Evolutionary conservation across 345 rosid species (phyloP).

Genomic region (Ricinus communis): DNA sequence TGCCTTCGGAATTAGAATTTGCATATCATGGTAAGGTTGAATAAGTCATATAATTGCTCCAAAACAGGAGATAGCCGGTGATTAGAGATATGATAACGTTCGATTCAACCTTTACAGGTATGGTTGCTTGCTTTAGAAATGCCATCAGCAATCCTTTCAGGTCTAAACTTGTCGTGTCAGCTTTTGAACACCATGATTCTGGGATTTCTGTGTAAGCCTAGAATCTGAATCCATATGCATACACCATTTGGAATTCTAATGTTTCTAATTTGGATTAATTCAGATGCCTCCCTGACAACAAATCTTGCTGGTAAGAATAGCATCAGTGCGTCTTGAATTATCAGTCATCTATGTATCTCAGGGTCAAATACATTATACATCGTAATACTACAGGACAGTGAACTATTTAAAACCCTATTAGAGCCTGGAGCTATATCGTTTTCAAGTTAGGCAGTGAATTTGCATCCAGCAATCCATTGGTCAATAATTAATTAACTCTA

Average conservation of each 20-base stretch:
- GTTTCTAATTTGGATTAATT: slow-evolving; percentile 14
- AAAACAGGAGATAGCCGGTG: slow-evolving; percentile 36
- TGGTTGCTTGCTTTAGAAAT: slow-evolving; percentile 33
- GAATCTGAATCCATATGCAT: slow-evolving; percentile 22
- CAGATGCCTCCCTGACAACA: slow-evolving; percentile 20
- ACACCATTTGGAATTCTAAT: slow-evolving; percentile 20
- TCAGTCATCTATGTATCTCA: slow-evolving; percentile 16
- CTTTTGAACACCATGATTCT: slow-evolving; percentile 31
- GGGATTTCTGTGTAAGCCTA: slow-evolving; percentile 20
- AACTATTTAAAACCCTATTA: too few relatives aligned
- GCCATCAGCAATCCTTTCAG: slow-evolving; percentile 24
- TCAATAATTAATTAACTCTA: slow-evolving; percentile 45
- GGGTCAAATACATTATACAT: too few relatives aligned
- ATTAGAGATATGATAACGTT: slow-evolving; percentile 30
- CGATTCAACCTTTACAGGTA: slow-evolving; percentile 26
- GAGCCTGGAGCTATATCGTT: slow-evolving; percentile 34
- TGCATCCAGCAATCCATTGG: slow-evolving; percentile 34
- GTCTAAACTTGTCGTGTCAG: slow-evolving; percentile 26
- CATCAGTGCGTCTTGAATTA: slow-evolving; percentile 19
- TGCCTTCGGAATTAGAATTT: slow-evolving; percentile 36
- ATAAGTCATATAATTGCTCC: slow-evolving; percentile 73
- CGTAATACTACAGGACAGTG: too few relatives aligned
- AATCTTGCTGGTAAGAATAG: slow-evolving; percentile 23
- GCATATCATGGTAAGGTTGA: slow-evolving; percentile 67
- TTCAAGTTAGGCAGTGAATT: slow-evolving; percentile 37